These are phyloP conservation scores for Xylaria sp. DNA, from an alignment of 2,329 filamentous ascomycete species.

Conservation along the genomic window DNA sequence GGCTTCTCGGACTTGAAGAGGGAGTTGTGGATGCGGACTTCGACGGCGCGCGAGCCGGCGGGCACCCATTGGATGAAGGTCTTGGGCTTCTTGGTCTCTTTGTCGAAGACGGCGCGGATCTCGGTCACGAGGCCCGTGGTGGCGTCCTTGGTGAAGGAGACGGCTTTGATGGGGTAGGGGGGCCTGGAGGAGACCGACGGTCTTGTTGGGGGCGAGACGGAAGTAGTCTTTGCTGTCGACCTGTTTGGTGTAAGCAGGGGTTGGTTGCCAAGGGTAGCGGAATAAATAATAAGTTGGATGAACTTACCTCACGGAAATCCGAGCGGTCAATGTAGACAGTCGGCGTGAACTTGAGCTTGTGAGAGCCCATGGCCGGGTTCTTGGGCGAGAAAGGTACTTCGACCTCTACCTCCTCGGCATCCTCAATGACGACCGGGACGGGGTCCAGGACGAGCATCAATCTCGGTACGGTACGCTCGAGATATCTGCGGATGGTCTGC, in stretches of 20 bases:
- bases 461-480: conserved; percentile 81
- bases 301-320: conserved; percentile 60
- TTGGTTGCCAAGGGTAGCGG: background rate
- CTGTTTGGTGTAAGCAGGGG: background rate
- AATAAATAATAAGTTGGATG: background rate
- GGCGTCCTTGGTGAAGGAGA: conserved; percentile 61
- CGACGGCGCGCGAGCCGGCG: conserved; percentile 60
- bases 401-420: conserved; percentile 64
- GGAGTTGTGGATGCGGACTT: conserved; percentile 72
- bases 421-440: conserved; percentile 74
- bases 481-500: conserved; percentile 74
- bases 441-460: conserved; percentile 88
- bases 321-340: conserved; percentile 79
- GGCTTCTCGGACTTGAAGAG: conserved; percentile 87
- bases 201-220: conserved; percentile 68
- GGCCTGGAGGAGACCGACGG: conserved; percentile 66
- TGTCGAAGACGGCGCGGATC: conserved; percentile 63
- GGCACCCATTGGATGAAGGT: conserved; percentile 89
- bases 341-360: conserved; percentile 61
- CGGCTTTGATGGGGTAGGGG: conserved; percentile 66
- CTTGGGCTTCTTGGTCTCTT: conserved; percentile 68
- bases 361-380: conserved; percentile 60
- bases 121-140: conserved; percentile 57
- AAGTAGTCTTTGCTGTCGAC: conserved; percentile 69
- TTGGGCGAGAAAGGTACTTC: conserved; percentile 78